Evolutionary conservation across 2,329 filamentous ascomycete species (phyloP).

Genomic region (Pestalotiopsis sp.): DNA sequence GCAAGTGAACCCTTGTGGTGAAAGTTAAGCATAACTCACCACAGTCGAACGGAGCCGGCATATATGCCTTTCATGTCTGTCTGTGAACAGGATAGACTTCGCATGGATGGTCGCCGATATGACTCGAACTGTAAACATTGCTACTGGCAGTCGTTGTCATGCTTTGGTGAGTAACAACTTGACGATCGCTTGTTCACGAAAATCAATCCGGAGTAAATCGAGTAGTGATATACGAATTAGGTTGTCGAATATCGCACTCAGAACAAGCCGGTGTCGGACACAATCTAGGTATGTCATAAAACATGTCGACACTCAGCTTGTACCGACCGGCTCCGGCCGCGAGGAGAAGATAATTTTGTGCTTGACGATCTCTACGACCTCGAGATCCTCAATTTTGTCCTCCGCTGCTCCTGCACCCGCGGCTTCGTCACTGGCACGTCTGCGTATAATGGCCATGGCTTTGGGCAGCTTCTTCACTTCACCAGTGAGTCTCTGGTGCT

Average conservation of each 20-base stretch:
- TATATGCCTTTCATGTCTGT: neutral
- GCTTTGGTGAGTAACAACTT: no score
- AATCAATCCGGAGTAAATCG: no score
- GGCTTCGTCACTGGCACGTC: constrained; percentile 50
- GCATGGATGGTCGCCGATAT: neutral
- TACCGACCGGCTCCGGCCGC: constrained; percentile 82
- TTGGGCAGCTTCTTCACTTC: constrained; percentile 86
- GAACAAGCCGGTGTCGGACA: neutral
- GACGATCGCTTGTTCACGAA: no score
- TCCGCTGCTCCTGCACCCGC: constrained; percentile 26
- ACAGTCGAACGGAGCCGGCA: neutral
- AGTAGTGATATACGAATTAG: no score
- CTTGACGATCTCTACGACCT: constrained; percentile 85
- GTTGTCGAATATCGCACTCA: neutral
- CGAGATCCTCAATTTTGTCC: constrained; percentile 57
- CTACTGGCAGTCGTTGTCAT: no score
- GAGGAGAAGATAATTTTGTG: constrained; percentile 85
- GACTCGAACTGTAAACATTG: no score
- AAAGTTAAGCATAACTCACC: neutral
- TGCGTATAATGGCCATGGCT: constrained; percentile 77
- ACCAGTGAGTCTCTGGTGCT: constrained; percentile 85
- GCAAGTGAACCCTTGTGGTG: neutral
- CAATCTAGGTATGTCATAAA: neutral
- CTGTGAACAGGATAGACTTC: neutral
- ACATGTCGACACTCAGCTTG: constrained; percentile 29